Percentiles rank a stretch among this genome's conserved stretches.
phyloP scores from a whole-genome alignment of 23 red algal genomes.

The Gracilaria domingensis region DNA sequence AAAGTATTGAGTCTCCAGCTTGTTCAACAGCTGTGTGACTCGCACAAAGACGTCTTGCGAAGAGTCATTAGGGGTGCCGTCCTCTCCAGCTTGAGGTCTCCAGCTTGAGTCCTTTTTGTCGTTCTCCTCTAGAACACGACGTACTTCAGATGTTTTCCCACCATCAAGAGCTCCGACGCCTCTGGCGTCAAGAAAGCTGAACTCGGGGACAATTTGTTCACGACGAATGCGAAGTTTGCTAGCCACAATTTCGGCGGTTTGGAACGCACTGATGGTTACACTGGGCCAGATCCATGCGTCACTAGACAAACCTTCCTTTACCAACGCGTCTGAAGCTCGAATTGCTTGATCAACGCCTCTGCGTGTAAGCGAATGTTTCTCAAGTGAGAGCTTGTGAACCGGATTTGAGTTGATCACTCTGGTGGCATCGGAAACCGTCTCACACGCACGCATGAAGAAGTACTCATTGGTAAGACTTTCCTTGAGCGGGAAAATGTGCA shows the following conservation, averaged over 20 bases:
- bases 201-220: slow-evolving; percentile 90
- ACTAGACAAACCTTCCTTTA: slow-evolving; percentile 36
- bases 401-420: slow-evolving; percentile 79
- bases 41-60: slow-evolving; percentile 87
- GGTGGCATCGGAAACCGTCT: slow-evolving; percentile 65
- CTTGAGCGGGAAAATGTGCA: slow-evolving; percentile 70
- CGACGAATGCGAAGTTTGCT: slow-evolving; percentile 57
- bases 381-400: slow-evolving; percentile 74
- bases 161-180: slow-evolving; percentile 87
- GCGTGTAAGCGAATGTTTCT: slow-evolving; percentile 67
- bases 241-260: slow-evolving; percentile 85
- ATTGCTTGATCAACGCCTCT: slow-evolving; percentile 62
- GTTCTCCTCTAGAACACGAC: slow-evolving; percentile 21
- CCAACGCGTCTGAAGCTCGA: slow-evolving; percentile 39
- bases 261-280: slow-evolving; percentile 62
- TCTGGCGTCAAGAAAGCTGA: slow-evolving; percentile 77
- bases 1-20: slow-evolving; percentile 92
- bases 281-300: slow-evolving; percentile 88
- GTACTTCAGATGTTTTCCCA: slow-evolving; percentile 17
- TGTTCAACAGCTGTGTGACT: slow-evolving; percentile 81
- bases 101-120: slow-evolving; percentile 44
- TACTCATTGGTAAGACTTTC: slow-evolving; percentile 81
- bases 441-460: slow-evolving; percentile 85
- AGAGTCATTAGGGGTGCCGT: slow-evolving; percentile 93
- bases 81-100: slow-evolving; percentile 79